Percentiles rank a stretch among this genome's conserved stretches.
Conservation (phyloP, 1,284 basidiomycete genomes). For the Tilletia walkeri region DNA sequence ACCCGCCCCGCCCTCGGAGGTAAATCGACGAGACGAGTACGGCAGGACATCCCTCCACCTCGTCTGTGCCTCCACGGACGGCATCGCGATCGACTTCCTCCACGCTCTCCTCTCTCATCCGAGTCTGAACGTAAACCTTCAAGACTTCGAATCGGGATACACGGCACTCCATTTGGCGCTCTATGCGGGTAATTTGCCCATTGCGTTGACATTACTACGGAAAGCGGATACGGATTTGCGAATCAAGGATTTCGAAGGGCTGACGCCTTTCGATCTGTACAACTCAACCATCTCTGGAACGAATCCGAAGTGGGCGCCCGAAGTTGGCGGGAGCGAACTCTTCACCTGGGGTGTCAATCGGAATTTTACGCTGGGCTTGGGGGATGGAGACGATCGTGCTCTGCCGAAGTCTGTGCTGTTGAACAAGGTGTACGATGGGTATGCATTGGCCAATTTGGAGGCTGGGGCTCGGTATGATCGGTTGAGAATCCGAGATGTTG, state of each 20-base stretch:
- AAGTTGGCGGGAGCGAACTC: slow-evolving; percentile 60
- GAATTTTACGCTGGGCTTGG: slow-evolving; percentile 68
- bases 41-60: slow-evolving; percentile 83
- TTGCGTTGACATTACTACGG: slow-evolving; percentile 73
- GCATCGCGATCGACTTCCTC: slow-evolving; percentile 74
- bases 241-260: slow-evolving; percentile 82
- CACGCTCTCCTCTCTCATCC: slow-evolving; percentile 76
- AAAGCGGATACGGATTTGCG: slow-evolving; percentile 71
- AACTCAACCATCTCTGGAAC: slow-evolving; percentile 61
- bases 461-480: slow-evolving; percentile 45
- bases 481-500: slow-evolving; percentile 42
- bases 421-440: slow-evolving; percentile 31
- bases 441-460: background rate
- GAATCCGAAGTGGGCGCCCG: slow-evolving; percentile 27
- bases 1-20: slow-evolving; percentile 59
- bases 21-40: slow-evolving; percentile 71
- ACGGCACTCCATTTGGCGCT: slow-evolving; percentile 87
- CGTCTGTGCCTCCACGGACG: slow-evolving; percentile 65
- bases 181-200: slow-evolving; percentile 78
- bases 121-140: slow-evolving; percentile 74
- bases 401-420: slow-evolving; percentile 77
- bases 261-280: slow-evolving; percentile 90
- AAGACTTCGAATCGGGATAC: slow-evolving; percentile 70
- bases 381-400: slow-evolving; percentile 74
- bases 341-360: slow-evolving; percentile 89